These are phyloP conservation scores for Helotiales sp. DNA, from an alignment of 2,329 filamentous ascomycete species.

Conservation along the genomic window DNA sequence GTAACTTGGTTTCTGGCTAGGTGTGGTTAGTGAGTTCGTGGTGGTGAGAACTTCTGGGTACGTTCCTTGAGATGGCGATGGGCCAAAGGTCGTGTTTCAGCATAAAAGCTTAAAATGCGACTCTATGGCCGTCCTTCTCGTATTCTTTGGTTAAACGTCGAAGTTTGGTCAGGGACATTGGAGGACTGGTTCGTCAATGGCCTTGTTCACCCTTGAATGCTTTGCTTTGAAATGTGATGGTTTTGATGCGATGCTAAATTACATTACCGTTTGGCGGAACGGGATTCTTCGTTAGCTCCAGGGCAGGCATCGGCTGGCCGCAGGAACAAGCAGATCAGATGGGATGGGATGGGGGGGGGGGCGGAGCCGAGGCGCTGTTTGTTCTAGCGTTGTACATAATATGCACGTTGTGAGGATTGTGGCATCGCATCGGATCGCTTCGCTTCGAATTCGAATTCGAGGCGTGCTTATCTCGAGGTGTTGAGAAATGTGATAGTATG, in stretches of 20 bases:
- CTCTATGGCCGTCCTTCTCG: background rate
- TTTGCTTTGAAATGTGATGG: slow-evolving; percentile 1
- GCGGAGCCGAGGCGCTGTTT: background rate
- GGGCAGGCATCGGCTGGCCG: background rate
- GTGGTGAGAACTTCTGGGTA: no score
- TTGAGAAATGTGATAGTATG: background rate
- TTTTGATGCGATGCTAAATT: background rate
- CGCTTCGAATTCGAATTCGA: background rate
- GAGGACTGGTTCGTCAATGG: background rate
- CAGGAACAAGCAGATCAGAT: background rate
- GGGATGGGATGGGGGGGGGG: no score
- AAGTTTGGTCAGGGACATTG: background rate
- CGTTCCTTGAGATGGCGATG: no score
- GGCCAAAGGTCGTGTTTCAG: background rate
- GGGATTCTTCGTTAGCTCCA: slow-evolving; percentile 11
- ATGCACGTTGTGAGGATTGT: no score
- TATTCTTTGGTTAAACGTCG: background rate
- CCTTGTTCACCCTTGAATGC: background rate
- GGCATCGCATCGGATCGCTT: background rate
- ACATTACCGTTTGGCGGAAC: background rate
- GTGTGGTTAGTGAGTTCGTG: background rate
- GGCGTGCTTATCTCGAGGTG: background rate
- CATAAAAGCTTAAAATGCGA: background rate
- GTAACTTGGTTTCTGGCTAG: no score
- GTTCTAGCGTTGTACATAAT: slow-evolving; percentile 6